A percentile compares a stretch with the other conserved stretches of the same genome.
Conservation (phyloP, 139 green algal species). For the Parachlorella kessleri region DNA sequence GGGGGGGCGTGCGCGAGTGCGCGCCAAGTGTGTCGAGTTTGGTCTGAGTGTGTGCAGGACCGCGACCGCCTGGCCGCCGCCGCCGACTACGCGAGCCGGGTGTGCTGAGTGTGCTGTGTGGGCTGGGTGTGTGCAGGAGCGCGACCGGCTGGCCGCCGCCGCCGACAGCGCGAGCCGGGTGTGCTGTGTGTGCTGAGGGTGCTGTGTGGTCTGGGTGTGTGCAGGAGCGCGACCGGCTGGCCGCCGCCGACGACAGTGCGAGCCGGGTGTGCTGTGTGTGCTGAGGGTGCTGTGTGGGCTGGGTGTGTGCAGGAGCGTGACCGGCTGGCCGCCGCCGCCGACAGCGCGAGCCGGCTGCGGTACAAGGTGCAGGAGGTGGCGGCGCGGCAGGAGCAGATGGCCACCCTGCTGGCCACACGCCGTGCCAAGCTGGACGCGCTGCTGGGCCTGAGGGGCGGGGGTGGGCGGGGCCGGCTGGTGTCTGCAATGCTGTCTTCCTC, state of each 20-base stretch:
- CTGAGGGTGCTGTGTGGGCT: too few relatives aligned
- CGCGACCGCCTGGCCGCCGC: slow-evolving; percentile 32
- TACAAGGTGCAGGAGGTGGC: slow-evolving; percentile 41
- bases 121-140: slow-evolving; percentile 48
- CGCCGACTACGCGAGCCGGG: slow-evolving; percentile 27
- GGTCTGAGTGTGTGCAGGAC: slow-evolving; percentile 47
- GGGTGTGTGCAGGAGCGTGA: slow-evolving; percentile 50
- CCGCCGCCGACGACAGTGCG: slow-evolving; percentile 24
- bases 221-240: slow-evolving; percentile 51
- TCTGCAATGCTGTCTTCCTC: background rate
- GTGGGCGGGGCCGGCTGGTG: background rate
- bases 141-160: slow-evolving; percentile 28
- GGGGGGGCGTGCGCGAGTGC: too few relatives aligned
- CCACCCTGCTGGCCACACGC: slow-evolving; percentile 14
- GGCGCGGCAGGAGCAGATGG: slow-evolving; percentile 29
- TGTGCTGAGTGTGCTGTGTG: too few relatives aligned
- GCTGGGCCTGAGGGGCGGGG: slow-evolving; percentile 16
- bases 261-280: slow-evolving; percentile 25
- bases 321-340: slow-evolving; percentile 23
- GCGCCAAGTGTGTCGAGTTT: slow-evolving; percentile 20
- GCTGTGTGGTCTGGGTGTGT: too few relatives aligned
- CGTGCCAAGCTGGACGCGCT: slow-evolving; percentile 16
- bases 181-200: too few relatives aligned
- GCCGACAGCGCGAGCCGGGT: slow-evolving; percentile 33
- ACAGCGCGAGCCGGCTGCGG: slow-evolving; percentile 30